These are phyloP conservation scores for Apiotrichum gamsii DNA, from an alignment of 1,284 basidiomycete genomes.

Conservation along the genomic window DNA sequence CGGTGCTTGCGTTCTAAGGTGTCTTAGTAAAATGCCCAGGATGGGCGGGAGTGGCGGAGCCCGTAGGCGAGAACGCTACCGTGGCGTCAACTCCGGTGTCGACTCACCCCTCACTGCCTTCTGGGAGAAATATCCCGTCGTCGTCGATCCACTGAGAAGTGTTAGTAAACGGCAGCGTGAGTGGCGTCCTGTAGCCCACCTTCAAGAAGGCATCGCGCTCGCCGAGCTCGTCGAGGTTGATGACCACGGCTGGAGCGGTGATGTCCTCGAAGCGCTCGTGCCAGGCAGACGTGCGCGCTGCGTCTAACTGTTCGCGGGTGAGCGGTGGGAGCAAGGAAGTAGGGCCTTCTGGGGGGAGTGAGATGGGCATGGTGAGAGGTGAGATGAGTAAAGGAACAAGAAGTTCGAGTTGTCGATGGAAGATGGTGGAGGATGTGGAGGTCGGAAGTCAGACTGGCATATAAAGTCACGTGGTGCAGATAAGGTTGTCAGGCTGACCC, in stretches of 20 bases:
- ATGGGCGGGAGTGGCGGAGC: too few species aligned
- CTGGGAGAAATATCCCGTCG: constrained; percentile 51
- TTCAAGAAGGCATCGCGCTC: constrained; percentile 76
- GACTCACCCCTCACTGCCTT: constrained; percentile 43
- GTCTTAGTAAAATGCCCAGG: background rate
- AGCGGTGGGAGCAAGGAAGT: constrained; percentile 7
- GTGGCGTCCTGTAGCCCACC: constrained; percentile 53
- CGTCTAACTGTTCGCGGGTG: constrained; percentile 41
- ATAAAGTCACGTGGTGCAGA: too few species aligned
- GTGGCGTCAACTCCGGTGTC: too few species aligned
- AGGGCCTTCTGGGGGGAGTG: background rate
- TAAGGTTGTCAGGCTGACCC: too few species aligned
- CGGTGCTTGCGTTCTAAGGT: background rate
- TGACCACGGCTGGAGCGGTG: constrained; percentile 70
- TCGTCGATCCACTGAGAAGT: constrained; percentile 27
- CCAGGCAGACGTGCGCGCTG: constrained; percentile 84
- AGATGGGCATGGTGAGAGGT: constrained; percentile 12
- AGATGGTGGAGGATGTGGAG: background rate
- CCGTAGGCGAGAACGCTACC: too few species aligned
- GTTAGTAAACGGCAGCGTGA: background rate
- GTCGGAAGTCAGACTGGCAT: too few species aligned
- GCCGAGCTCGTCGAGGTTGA: constrained; percentile 73
- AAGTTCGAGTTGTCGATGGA: too few species aligned
- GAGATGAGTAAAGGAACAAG: background rate
- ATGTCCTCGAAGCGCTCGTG: constrained; percentile 65